Evolutionary conservation across 2,329 filamentous ascomycete genomes (phyloP), one percentile per base, ranked within the genome.

Genomic region (Karstenula rhodostoma): DNA sequence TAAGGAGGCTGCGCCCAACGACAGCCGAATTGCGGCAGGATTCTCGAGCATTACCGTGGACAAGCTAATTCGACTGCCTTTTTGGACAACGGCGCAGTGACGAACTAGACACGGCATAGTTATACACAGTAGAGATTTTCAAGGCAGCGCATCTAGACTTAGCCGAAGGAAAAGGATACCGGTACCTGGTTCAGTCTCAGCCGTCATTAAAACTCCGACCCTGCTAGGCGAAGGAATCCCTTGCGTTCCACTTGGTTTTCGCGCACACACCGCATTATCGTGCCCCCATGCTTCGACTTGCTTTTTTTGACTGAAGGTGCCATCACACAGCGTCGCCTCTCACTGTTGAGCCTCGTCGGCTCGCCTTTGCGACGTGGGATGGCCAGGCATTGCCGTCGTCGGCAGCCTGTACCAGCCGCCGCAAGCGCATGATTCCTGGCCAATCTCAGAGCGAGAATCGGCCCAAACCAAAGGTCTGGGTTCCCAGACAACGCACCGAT

Each of bases 11-110:
- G 62, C 50, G 53, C 61, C 63, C 58, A 67, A 62, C 37, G 72
- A 77, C 67, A 62, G 59, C 66, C 70, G 75, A 54, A 73, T 74
- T 70, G 75, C 69, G 70, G 67, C 64, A 67, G 74, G 64, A 68
- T 80, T 74, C 61, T 76, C 72, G 29, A 71, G 67, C 64, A 74
- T 78, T 44, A 55, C 68, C 49, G 62, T 76, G 44, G 67, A 64
- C 37, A 67, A 72, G 33, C 67, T 77, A 55, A 65, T 59, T 46
- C 65, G 63, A 42, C 65, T 72, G 62, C 68, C 71, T 4, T 77
- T 75, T 57, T 77, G 74, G 74, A 61, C 59, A 6, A 64, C 59
- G 17, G 55, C 62, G 57, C 58, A 60, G 33, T 72, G 61, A 67
- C 9, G 42, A 6, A 23, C 6, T 40, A 4, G 19, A 23, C 19